Percentiles rank a stretch among this genome's conserved stretches.
phyloP scores from a whole-genome alignment of 352 stramenopile genomes.

The Globisporangium barbulae region DNA sequence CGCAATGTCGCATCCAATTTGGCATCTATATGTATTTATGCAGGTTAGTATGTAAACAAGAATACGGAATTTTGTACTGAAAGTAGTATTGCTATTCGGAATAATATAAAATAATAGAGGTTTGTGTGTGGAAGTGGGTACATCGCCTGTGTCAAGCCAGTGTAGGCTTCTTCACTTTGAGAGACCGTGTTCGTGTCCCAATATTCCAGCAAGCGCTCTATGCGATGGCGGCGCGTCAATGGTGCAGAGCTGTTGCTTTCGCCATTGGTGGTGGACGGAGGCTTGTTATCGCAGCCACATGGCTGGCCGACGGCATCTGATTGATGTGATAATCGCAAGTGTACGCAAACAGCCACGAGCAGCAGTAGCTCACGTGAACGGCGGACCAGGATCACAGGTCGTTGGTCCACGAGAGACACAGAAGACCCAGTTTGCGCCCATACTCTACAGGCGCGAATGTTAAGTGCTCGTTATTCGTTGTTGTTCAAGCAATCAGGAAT shows the following conservation, averaged over 20 bases:
- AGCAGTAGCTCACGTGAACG: background rate
- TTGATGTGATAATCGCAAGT: background rate
- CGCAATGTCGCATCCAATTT: background rate
- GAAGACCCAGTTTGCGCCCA: too few relatives aligned
- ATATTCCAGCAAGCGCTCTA: background rate
- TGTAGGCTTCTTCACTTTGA: background rate
- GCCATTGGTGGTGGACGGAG: background rate
- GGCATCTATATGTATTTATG: background rate
- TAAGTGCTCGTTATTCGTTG: too few relatives aligned
- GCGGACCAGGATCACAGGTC: background rate
- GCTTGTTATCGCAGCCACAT: background rate
- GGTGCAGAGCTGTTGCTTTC: background rate
- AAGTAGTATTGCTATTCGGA: background rate
- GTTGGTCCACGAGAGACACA: background rate
- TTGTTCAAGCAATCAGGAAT: too few relatives aligned
- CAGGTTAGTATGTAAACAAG: background rate
- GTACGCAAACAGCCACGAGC: background rate
- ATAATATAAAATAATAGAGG: background rate
- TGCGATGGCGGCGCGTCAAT: constrained; percentile 8
- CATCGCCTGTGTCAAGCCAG: constrained; percentile 12
- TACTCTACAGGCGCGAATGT: too few relatives aligned
- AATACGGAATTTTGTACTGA: background rate
- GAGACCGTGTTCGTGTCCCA: background rate
- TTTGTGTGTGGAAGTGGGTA: constrained; percentile 3
- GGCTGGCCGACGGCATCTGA: background rate